Base-by-base conservation (phyloP, 169 alveolate species). In the Plasmodium sp. region DNA sequence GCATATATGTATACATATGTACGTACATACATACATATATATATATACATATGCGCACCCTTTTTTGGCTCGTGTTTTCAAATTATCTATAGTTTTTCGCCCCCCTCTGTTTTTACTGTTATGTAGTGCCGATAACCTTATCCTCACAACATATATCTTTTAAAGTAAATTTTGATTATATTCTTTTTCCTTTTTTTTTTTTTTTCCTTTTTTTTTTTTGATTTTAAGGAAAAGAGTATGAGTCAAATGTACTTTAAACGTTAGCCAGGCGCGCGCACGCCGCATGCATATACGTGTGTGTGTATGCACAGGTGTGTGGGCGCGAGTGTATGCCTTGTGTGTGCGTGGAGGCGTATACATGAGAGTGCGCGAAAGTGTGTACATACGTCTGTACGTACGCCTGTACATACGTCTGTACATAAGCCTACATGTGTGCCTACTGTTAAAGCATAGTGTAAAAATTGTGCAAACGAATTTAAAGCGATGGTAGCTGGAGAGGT, bases 21-120 rank as follows among this genome's bases (percentile, higher is more conserved):
- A 22, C 27, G 27, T 22, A 22, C 27, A 22, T 22, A 22, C 27
- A 22, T 22, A 22, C 27, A 22, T 22, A 22, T 0, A 22, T n/a
- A 43, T 45, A 7, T 41, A 27, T 41, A 72, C 33, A 84, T 51
- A 41, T 84, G 74, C 74, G 77, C 84, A 82, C 45, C 39, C 22
- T 74, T 16, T 51, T 41, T 85, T 85, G 85, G 85, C 93, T 74
- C 79, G 93, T 85, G 83, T 77, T 74, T 18, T 85, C 27, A 73
- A 72, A 85, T 54, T 73, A 74, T 74, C 79, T 85, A 85, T 74
- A 85, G 82, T 84, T 45, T 84, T 84, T 84, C 36, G 3, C 2
- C 54, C 16, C 54, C 54, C 2, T 45, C 54, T 45, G 54, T 45
- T 41, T 74, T 36, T 84, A 48, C 79, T 74, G 43, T 31, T 84